Base-by-base conservation (phyloP, 2,329 filamentous ascomycete species). In the Microcera coccophila region DNA sequence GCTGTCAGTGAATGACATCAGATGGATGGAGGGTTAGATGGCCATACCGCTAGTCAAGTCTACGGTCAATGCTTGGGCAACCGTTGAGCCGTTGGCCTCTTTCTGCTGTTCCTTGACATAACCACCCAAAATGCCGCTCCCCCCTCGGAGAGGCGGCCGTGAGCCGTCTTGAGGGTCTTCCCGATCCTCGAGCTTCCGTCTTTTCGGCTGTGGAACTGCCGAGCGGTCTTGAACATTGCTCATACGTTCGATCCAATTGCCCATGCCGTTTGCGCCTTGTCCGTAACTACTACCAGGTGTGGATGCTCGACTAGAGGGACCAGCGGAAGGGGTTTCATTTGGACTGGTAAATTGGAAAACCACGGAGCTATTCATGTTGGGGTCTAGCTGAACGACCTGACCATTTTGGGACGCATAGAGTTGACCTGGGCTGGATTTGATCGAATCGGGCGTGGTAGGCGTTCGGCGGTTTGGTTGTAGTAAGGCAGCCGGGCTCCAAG, bases 201-300 rank as follows among this genome's bases (percentile, higher is more conserved):
- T 81, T 66, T 91, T 91, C 20, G 74, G 69, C 16, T 85, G 79
- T 3, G 75, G 72, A 21, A 71, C 59, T 62, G 73, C 49, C 59
- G 70, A 55, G 19, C 90, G 84, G 39, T 84, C 76, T 52, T 87
- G 77, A 12, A 94, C 78, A 52, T 84, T 82, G 61, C 90, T 87
- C 61, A 90, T 73, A 22, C 81, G 78, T 63, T 94, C 87, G 35
- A 95, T 79, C 68, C 90, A 79, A 42, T 68, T 67, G 9, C 75
- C 73, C 52, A 80, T 74, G 19, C 79, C 77, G 38, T 54, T 61
- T 16, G 51, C 43, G 5, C 51, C 35, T 15, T 51, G 47, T 15
- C 48, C 45, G 28, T 59, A 48, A 39, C 48, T 54, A 36, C 57
- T 56, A 14, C 53, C 50, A 4, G 62, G 62, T 15, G 61, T 71